A percentile compares a stretch with the other conserved stretches of the same genome.
These are phyloP conservation scores for Septoria linicola DNA, from an alignment of 2,329 filamentous ascomycete species.

Conservation along the genomic window DNA sequence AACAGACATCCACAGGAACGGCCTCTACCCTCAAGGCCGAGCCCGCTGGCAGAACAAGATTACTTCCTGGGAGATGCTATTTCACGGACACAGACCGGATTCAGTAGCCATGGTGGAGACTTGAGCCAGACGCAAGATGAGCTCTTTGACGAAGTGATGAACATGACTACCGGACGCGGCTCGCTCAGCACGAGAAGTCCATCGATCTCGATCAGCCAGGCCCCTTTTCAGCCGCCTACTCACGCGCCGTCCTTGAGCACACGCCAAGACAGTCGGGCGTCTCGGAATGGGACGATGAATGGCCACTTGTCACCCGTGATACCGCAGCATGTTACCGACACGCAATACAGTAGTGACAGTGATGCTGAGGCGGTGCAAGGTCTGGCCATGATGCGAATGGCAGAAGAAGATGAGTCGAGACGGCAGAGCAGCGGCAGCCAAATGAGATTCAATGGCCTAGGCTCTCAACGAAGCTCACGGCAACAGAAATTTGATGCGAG, in stretches of 20 bases:
- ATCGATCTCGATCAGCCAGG: constrained; percentile 40
- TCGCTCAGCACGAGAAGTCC: constrained; percentile 33
- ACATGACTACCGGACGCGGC: constrained; percentile 45
- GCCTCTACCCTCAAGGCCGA: constrained; percentile 59
- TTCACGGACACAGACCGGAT: constrained; percentile 19
- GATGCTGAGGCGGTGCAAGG: constrained; percentile 86
- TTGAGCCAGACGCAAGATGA: constrained; percentile 51
- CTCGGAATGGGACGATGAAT: constrained; percentile 39
- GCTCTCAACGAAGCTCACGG: constrained; percentile 39
- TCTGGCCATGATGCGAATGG: constrained; percentile 76
- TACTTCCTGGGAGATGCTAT: constrained; percentile 39
- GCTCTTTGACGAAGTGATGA: constrained; percentile 58
- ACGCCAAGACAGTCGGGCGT: constrained; percentile 22
- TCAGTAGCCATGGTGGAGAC: constrained; percentile 13
- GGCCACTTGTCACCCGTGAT: constrained; percentile 48
- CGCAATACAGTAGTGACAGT: constrained; percentile 66
- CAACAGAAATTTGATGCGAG: constrained; percentile 52
- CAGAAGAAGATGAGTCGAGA: constrained; percentile 66
- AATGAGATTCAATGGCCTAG: constrained; percentile 50
- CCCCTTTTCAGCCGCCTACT: constrained; percentile 30
- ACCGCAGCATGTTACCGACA: constrained; percentile 47
- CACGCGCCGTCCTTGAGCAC: constrained; percentile 33
- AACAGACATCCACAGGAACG: constrained; percentile 58
- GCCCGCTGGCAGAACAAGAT: constrained; percentile 41
- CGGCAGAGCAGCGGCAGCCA: constrained; percentile 58